These are phyloP conservation scores for Balakata baccata DNA, from an alignment of 345 rosid species.

Conservation along the genomic window DNA sequence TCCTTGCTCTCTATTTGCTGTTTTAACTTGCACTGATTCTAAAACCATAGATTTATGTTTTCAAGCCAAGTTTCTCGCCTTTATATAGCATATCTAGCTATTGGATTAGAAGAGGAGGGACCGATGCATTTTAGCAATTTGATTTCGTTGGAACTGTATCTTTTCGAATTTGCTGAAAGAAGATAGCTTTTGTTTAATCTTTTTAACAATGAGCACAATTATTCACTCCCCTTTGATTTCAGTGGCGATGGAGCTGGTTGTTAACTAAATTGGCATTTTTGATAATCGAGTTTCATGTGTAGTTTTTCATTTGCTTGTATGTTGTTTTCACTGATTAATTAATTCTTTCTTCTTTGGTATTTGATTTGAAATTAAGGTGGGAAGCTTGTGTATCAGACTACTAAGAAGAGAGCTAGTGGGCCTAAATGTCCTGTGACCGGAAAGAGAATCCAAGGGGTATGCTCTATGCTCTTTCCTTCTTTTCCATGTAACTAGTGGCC, in stretches of 20 bases:
- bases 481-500: not conserved
- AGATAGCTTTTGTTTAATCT: not conserved
- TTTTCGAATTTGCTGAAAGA: not conserved
- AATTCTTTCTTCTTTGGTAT: not conserved
- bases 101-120: not conserved
- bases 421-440: conserved; percentile 37
- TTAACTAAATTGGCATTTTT: not conserved
- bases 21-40: not conserved
- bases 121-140: not conserved
- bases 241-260: not conserved
- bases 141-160: not conserved
- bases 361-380: conserved; percentile 18
- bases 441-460: conserved; percentile 39
- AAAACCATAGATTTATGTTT: not conserved
- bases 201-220: not conserved
- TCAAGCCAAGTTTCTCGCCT: too few species aligned
- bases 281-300: too few species aligned
- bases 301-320: not conserved
- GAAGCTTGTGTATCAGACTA: conserved; percentile 32
- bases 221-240: not conserved
- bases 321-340: not conserved
- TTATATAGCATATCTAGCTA: not conserved
- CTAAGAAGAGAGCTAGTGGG: conserved; percentile 36
- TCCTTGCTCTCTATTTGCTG: not conserved
- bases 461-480: not conserved